Evolutionary conservation across 768 basidiomycete species (phyloP).

Genomic region (Mycena sanguinolenta): DNA sequence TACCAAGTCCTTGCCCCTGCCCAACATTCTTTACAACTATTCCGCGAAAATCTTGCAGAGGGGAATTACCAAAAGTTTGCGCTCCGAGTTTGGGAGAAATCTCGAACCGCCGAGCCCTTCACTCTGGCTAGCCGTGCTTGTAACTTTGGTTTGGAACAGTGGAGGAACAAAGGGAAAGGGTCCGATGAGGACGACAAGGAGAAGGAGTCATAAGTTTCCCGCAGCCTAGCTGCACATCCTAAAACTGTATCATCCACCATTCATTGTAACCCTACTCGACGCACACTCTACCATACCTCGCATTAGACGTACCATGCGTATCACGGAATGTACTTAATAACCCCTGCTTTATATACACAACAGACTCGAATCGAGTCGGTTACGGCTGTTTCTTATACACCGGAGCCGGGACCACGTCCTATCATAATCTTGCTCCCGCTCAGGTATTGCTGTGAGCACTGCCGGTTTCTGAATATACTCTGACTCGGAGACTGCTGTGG

Average conservation of each 20-base stretch:
- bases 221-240: neutral
- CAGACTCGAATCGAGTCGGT: too few species aligned
- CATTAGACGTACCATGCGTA: neutral
- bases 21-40: slow-evolving; percentile 61
- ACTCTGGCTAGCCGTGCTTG: slow-evolving; percentile 59
- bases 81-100: slow-evolving; percentile 72
- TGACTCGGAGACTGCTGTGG: too few species aligned
- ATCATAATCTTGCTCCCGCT: too few species aligned
- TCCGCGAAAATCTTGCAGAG: slow-evolving; percentile 65
- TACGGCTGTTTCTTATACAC: too few species aligned
- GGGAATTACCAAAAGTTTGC: slow-evolving; percentile 74
- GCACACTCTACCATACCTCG: slow-evolving; percentile 4
- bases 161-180: slow-evolving; percentile 57
- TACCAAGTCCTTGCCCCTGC: slow-evolving; percentile 71
- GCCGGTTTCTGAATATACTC: too few species aligned
- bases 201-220: slow-evolving; percentile 31
- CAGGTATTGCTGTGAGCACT: too few species aligned
- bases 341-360: neutral
- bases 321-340: neutral
- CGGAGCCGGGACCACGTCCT: too few species aligned
- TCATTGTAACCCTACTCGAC: slow-evolving; percentile 19
- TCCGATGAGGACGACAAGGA: slow-evolving; percentile 56
- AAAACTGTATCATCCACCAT: neutral
- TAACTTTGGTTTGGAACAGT: slow-evolving; percentile 56
- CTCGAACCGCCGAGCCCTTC: slow-evolving; percentile 72